Percentiles rank a stretch among this genome's conserved stretches.
Evolutionary conservation across 371 early-diverging fungal genomes (phyloP).

Genomic region (Fennellomyces sp.): DNA sequence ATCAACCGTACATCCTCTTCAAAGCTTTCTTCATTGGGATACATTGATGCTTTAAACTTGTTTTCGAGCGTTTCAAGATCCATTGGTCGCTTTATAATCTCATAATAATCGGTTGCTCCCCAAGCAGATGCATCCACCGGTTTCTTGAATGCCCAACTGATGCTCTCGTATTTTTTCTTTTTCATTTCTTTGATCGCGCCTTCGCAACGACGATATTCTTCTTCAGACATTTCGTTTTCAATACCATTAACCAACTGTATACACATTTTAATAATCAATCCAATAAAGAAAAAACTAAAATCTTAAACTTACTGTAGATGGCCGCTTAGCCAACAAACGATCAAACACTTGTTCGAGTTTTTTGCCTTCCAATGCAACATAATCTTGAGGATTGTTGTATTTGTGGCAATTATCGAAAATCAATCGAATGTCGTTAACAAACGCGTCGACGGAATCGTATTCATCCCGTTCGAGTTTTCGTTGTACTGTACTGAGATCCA

Average conservation of each 20-base stretch:
- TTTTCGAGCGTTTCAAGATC: constrained; percentile 89
- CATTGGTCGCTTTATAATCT: constrained; percentile 95
- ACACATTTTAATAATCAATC: background rate
- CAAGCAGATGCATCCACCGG: constrained; percentile 93
- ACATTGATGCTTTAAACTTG: constrained; percentile 66
- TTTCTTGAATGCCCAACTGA: constrained; percentile 61
- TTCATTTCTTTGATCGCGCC: constrained; percentile 39
- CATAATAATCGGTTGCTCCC: constrained; percentile 87
- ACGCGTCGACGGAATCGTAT: constrained; percentile 48
- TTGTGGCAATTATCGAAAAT: constrained; percentile 58
- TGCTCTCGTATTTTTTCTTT: constrained; percentile 22
- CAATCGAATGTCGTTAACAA: constrained; percentile 45
- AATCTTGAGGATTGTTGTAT: constrained; percentile 82
- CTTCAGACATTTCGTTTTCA: constrained; percentile 43
- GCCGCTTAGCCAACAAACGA: constrained; percentile 35
- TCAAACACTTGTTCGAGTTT: constrained; percentile 65
- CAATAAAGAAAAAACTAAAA: background rate
- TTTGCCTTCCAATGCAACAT: constrained; percentile 69
- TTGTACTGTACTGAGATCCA: constrained; percentile 96
- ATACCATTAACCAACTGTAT: background rate
- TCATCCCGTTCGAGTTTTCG: constrained; percentile 58
- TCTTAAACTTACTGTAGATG: constrained; percentile 15
- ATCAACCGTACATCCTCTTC: constrained; percentile 67
- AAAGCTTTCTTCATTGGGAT: constrained; percentile 49
- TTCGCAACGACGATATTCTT: constrained; percentile 70